These are phyloP conservation scores for Dryas octopetala DNA, from an alignment of 306 rosid species.

Conservation along the genomic window DNA sequence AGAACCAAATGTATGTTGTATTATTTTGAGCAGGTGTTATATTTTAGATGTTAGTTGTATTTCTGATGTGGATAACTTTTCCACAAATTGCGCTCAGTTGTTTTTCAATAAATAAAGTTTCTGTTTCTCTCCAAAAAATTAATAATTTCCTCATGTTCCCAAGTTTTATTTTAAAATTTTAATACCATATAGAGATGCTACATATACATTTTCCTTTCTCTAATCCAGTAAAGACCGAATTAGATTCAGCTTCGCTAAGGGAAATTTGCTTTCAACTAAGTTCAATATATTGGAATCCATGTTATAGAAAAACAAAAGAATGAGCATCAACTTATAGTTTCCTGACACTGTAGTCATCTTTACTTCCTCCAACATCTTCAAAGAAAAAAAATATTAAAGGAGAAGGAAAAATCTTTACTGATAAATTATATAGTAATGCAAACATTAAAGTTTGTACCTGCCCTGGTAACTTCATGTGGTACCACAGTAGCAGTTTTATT, in stretches of 20 bases:
- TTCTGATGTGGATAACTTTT: no score
- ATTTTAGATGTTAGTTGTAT: no score
- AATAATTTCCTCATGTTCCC: no score
- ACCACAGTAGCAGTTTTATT: conserved; percentile 3
- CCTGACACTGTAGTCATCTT: background rate
- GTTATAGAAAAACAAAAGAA: background rate
- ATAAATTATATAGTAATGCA: background rate
- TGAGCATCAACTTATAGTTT: background rate
- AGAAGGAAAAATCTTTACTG: background rate
- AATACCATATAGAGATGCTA: no score
- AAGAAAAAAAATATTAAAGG: background rate
- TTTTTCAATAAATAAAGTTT: no score
- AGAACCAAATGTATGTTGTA: no score
- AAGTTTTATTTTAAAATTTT: no score
- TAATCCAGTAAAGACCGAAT: background rate
- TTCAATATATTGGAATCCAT: background rate
- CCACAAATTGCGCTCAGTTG: no score
- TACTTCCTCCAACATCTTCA: background rate
- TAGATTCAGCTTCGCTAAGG: background rate
- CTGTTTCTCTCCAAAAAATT: no score
- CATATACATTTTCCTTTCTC: no score
- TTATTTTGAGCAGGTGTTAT: no score
- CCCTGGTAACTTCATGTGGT: conserved; percentile 21
- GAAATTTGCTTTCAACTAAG: background rate
- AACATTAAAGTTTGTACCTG: conserved; percentile 23